Evolutionary conservation across 495 filamentous ascomycete species (phyloP).

Genomic region (Tuber calosporum): DNA sequence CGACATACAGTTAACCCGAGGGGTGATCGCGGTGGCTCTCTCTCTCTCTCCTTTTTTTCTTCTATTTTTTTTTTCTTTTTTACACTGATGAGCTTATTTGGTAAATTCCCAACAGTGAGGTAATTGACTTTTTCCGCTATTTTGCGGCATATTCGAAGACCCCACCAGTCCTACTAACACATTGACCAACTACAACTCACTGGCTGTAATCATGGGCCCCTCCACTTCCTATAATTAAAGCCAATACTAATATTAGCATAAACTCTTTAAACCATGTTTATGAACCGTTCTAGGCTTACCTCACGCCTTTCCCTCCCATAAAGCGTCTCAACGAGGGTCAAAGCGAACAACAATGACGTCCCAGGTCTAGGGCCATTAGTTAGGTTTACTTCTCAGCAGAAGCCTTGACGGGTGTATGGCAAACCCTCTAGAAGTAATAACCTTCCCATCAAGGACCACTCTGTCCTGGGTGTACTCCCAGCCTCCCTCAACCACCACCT

Average conservation of each 20-base stretch:
- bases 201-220: constrained; percentile 23
- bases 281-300: constrained; percentile 4
- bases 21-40: background rate
- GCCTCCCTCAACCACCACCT: constrained; percentile 24
- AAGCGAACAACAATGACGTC: constrained; percentile 29
- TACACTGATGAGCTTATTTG: background rate
- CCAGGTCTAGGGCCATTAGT: constrained; percentile 17
- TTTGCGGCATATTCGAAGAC: background rate
- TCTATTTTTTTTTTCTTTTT: background rate
- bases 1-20: background rate
- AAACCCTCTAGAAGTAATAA: constrained; percentile 34
- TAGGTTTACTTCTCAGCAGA: background rate
- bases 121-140: background rate
- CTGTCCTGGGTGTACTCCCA: constrained; percentile 31
- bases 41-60: background rate
- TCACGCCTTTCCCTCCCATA: constrained; percentile 28
- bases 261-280: background rate
- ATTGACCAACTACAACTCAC: constrained; percentile 6
- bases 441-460: constrained; percentile 23
- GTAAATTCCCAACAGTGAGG: background rate
- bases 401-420: background rate
- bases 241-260: constrained; percentile 3
- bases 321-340: constrained; percentile 30
- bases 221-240: constrained; percentile 24
- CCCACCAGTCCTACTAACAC: background rate